A percentile compares a stretch with the other conserved stretches of the same genome.
Conservation (phyloP, 257 asterid genomes). For the Prunella vulgaris region DNA sequence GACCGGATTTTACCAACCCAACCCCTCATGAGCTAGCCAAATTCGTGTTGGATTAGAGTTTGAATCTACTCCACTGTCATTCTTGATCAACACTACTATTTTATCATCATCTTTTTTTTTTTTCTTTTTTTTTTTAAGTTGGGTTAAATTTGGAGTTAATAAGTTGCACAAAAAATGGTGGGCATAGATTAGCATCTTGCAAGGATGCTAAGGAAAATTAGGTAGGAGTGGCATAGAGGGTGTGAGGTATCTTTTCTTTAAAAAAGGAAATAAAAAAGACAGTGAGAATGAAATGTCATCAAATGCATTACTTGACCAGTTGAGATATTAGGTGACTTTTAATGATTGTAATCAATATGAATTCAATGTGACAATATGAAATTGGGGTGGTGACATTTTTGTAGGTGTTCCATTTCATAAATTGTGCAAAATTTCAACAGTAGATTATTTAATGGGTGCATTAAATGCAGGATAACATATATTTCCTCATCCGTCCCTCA, state of each 20-base stretch:
- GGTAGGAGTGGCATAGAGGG: not conserved
- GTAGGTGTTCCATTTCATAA: not conserved
- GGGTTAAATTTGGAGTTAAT: not conserved
- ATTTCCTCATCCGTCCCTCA: too few species aligned
- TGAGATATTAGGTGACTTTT: conserved; percentile 13
- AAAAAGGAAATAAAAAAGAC: not conserved
- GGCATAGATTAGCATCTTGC: not conserved
- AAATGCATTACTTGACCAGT: conserved; percentile 2
- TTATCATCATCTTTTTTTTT: too few species aligned
- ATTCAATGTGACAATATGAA: conserved; percentile 1
- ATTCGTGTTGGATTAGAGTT: too few species aligned
- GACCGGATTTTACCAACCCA: too few species aligned
- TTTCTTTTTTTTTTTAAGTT: too few species aligned
- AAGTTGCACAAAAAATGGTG: not conserved
- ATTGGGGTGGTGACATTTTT: not conserved
- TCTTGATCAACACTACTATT: too few species aligned
- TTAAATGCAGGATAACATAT: too few species aligned
- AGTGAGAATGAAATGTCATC: not conserved
- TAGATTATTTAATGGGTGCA: too few species aligned
- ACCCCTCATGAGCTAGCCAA: too few species aligned
- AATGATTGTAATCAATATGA: conserved; percentile 1
- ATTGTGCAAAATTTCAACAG: not conserved
- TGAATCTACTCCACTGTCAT: too few species aligned
- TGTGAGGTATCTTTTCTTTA: not conserved
- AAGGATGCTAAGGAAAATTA: not conserved